Percentiles rank a stretch among this genome's conserved stretches.
These are phyloP conservation scores for Aspergillus thermomutatus DNA, from an alignment of 2,329 filamentous ascomycete genomes.

Conservation along the genomic window DNA sequence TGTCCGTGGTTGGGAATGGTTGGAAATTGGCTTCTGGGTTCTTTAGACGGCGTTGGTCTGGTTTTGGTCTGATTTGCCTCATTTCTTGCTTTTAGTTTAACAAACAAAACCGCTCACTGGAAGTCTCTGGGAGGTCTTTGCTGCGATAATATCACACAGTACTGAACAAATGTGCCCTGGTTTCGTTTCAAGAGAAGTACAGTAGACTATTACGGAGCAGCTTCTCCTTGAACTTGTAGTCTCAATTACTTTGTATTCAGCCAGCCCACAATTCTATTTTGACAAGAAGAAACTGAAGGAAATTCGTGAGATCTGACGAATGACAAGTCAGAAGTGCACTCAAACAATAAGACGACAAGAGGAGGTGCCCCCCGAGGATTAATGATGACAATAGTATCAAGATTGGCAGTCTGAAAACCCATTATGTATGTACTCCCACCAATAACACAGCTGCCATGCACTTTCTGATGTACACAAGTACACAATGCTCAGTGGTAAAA, in stretches of 20 bases:
- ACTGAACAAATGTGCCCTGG: too few species aligned
- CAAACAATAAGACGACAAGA: slow-evolving; percentile 6
- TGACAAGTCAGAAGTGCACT: neutral
- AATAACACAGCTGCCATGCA: slow-evolving; percentile 7
- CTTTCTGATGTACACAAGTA: slow-evolving; percentile 10
- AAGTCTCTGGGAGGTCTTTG: neutral
- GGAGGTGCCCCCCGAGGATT: neutral
- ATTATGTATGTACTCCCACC: slow-evolving; percentile 14
- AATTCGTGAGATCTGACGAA: neutral
- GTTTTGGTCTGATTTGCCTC: neutral
- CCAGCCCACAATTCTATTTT: neutral
- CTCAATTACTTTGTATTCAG: neutral
- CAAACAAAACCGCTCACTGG: neutral
- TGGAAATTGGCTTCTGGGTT: neutral
- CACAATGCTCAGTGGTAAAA: slow-evolving; percentile 1
- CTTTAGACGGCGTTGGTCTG: neutral
- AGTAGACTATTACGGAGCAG: neutral
- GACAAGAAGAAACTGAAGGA: neutral
- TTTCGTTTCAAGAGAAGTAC: neutral
- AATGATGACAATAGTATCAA: slow-evolving; percentile 4
- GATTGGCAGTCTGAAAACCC: slow-evolving; percentile 2
- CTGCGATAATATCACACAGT: neutral
- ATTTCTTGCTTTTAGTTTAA: neutral
- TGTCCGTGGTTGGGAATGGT: neutral
- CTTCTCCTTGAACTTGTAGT: neutral